Base-by-base conservation (phyloP, 768 basidiomycete genomes). In the Lanmaoa rubissima region DNA sequence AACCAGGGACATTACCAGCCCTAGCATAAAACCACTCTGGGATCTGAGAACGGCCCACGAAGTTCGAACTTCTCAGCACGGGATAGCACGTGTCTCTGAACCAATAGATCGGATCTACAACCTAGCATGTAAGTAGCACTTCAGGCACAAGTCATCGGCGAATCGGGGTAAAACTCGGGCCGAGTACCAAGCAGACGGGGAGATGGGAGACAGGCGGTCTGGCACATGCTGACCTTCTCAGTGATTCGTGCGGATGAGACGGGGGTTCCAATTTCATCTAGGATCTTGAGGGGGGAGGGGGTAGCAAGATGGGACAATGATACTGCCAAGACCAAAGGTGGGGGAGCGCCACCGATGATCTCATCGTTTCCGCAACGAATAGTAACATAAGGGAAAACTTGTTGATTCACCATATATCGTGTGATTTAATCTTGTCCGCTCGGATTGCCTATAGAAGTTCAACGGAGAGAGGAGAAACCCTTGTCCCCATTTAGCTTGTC, bases 181-280 rank as follows among this genome's bases (percentile, higher is more conserved):
- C 34, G 26, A 34, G 31, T n/a, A 12, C 17, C 28, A 28, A 39
- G 31, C 1, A 24, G 19, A 32, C 19, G 38, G 28, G 28, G 11
- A 44, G 28, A 34, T 8, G 3, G 34, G 32, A 36, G 36, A 26
- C 5, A 7, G 14, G 19, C 34, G 24, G 34, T 24, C 47, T 35
- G 21, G 26, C n/a, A 24, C 32, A 28, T 17, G 26, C 12, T 4
- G 13, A 35, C 8, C 28, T 40, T 41, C 43, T 31, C 19, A 3
- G 38, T 41, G 48, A 31, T 60, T 61, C 51, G 19, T 38, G 39
- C 51, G 59, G 12, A 36, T 14, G 42, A 19, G 4, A 49, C 38
- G 51, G 52, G 16, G 1, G n/a, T 41, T 42, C 34, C n/a, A 14
- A 47, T 39, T 59, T 35, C 45, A 43, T 41, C 28, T 21, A 26